Base-by-base conservation (phyloP, 371 early-diverging fungal species). In the Haplosporangium sp. region DNA sequence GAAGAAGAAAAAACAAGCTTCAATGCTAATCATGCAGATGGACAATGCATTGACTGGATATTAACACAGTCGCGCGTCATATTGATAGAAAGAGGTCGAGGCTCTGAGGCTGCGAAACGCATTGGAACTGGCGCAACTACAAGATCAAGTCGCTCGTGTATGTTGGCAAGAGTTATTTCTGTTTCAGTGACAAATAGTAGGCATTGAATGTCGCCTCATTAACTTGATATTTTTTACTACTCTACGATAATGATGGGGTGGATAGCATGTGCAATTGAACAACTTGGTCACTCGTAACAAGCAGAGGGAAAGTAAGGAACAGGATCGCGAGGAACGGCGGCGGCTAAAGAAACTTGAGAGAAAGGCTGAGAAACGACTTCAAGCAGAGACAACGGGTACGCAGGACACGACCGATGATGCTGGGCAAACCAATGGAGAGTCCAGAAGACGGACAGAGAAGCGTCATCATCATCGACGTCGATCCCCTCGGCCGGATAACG, bases 211-310 rank as follows among this genome's bases (percentile, higher is more conserved):
- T 29, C 4, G 29, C 4, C 29, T 29, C 20, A 57, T 7, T 16
- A 16, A 14, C 42, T 13, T n/a, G 14, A 20, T 12, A 13, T 47
- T 11, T 21, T 4, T 13, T 23, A 12, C 42, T 16, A 6, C 5
- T 20, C 2, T 21, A 59, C 41, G 16, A 55, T 23, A 13, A 29
- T 29, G 29, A 29, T 29, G 29, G 29, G 1, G 29, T 29, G 29
- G 29, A 55, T 64, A 82, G 82, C 71, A 70, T 58, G 74, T 82
- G 16, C 80, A 74, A 57, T 29, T 80, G 18, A 58, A 62, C 18
- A 82, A 82, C 16, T 62, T 82, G 12, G 52, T 82, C 18, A 67
- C 55, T 14, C 76, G 82, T 13, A 82, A 82, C 43, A 80, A 70
- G 55, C 62, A 10, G 9, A 50, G 62, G 1, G 76, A 75, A 40